Conservation (phyloP, 2,329 filamentous ascomycete genomes). For the Apiospora kogelbergensis region DNA sequence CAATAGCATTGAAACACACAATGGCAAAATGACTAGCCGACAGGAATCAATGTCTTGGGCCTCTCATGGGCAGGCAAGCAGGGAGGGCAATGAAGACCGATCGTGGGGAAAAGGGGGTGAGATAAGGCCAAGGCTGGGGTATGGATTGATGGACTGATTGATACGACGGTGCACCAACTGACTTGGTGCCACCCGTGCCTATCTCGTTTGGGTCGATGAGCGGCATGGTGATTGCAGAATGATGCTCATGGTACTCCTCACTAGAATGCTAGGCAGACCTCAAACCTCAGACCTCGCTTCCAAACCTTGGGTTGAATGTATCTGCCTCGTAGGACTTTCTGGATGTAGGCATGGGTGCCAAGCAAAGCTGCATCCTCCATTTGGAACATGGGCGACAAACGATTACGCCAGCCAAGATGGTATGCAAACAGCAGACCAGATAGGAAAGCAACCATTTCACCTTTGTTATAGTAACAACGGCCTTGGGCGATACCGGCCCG, state of each 20-base stretch:
- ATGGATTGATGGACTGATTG: background rate
- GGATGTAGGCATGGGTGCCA: background rate
- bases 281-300: background rate
- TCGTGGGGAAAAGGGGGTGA: slow-evolving; percentile 2
- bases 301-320: background rate
- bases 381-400: background rate
- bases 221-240: background rate
- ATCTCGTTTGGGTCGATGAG: background rate
- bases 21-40: background rate
- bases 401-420: background rate
- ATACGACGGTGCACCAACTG: slow-evolving; percentile 1
- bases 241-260: background rate
- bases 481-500: background rate
- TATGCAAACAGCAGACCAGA: background rate
- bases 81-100: slow-evolving; percentile 2
- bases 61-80: background rate
- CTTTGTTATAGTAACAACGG: background rate
- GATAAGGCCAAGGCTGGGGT: slow-evolving; percentile 3
- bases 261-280: background rate
- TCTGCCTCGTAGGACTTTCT: background rate
- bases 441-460: background rate
- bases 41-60: background rate
- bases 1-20: slow-evolving; percentile 1
- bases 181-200: background rate
- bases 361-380: background rate